Base-by-base conservation (phyloP, 2,329 filamentous ascomycete species). In the Amphichorda felina region DNA sequence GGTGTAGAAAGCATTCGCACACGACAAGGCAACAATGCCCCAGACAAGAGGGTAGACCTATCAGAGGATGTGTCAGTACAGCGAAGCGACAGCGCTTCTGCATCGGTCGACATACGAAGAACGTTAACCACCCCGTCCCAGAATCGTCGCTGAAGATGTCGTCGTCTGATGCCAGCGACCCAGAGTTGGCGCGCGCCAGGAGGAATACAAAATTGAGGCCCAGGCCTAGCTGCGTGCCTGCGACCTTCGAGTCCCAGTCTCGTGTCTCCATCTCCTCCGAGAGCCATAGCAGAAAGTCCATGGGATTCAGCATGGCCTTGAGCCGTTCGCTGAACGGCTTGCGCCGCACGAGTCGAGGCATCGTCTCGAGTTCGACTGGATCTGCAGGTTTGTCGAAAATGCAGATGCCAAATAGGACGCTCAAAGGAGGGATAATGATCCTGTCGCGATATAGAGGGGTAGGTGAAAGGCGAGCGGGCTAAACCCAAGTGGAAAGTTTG, bases 181-280 rank as follows among this genome's bases (percentile, higher is more conserved):
- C 68, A 31, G 72, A 75, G 57, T 94, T 94, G 39, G 87, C 86
- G 46, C 86, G 75, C 21, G 87, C 82, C 43, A 96, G 60, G 36
- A 95, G 65, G 53, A 94, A 89, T 22, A 80, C 46, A 28, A 94
- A 60, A 57, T 96, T 96, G 48, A 88, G 65, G 1, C 54, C 70
- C 19, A 94, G 47, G 5, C 87, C 89, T 14, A 94, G 63, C 35
- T 84, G 78, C 5, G 77, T 73, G 18, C 85, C 82, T 55, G 85
- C 81, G 25, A 77, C 63, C 45, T 83, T 80, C 15, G 89, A 85
- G 46, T 95, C 84, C 78, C 87, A 93, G 48, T 94, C 84, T 51
- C 82, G 79, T 19, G 86, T 86, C 54, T 95, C 88, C 40, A 98
- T 72, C 60, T 94, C 85, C 55, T 96, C 89, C 0, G 85, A 93